These are phyloP conservation scores for Butyriboletus loyo DNA, from an alignment of 768 basidiomycete genomes.

Conservation along the genomic window DNA sequence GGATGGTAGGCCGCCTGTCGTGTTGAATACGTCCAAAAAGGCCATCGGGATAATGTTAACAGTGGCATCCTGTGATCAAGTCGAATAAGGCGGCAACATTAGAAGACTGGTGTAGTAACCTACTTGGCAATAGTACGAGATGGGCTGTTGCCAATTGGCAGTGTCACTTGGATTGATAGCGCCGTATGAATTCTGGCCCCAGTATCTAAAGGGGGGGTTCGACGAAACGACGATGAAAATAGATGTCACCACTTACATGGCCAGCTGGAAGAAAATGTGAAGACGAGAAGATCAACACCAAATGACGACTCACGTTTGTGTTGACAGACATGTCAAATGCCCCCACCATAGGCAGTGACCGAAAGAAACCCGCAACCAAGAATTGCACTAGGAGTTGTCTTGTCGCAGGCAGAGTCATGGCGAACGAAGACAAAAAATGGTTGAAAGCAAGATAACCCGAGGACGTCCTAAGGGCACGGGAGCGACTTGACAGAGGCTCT, in stretches of 20 bases:
- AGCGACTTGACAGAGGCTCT: not conserved
- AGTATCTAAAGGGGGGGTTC: constrained; percentile 23
- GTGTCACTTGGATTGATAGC: constrained; percentile 30
- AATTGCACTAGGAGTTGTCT: not conserved
- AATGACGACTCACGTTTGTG: constrained; percentile 18
- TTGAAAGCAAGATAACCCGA: not conserved
- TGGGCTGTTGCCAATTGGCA: constrained; percentile 31
- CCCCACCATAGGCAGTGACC: not conserved
- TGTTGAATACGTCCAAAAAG: constrained; percentile 59
- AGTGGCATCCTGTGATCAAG: constrained; percentile 42
- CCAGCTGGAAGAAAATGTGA: constrained; percentile 12
- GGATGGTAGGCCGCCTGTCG: constrained; percentile 54
- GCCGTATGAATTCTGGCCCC: constrained; percentile 40
- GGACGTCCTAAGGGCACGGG: not conserved
- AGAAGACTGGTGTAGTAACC: not conserved
- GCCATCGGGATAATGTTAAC: constrained; percentile 61
- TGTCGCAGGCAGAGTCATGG: not conserved
- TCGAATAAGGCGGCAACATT: not conserved
- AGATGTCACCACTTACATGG: constrained; percentile 8
- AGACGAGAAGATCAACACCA: not conserved
- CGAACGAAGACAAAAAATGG: not conserved
- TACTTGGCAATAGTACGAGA: constrained; percentile 34
- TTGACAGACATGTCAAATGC: constrained; percentile 19
- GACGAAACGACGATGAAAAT: not conserved
- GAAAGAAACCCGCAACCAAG: not conserved